phyloP scores from a whole-genome alignment of 2,329 filamentous ascomycete species.

The Aspergillus aculeatinus region DNA sequence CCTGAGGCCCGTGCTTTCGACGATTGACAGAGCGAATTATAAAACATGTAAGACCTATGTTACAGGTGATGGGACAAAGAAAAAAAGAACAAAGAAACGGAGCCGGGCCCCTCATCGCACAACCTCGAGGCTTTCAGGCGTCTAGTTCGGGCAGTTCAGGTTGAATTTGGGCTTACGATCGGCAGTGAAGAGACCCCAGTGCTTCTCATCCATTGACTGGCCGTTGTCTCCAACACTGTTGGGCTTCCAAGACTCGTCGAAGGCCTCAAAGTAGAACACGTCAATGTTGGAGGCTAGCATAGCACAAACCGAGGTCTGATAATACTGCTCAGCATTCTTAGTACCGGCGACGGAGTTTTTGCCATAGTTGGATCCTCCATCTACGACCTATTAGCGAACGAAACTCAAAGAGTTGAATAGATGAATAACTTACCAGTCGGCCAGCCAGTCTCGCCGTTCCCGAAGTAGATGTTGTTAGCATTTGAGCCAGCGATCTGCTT shows the following conservation, averaged over 20 bases:
- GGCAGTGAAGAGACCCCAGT: conserved; percentile 67
- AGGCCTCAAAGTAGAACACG: conserved; percentile 72
- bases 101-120: neutral
- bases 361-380: conserved; percentile 61
- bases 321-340: conserved; percentile 60
- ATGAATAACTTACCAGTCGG: conserved; percentile 49
- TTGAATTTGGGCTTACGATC: conserved; percentile 60
- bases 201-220: conserved; percentile 60
- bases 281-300: conserved; percentile 66
- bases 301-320: conserved; percentile 61
- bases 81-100: neutral
- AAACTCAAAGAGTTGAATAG: conserved; percentile 1
- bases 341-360: conserved; percentile 57
- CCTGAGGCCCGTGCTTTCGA: neutral
- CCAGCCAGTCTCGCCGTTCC: conserved; percentile 70
- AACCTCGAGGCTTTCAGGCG: neutral
- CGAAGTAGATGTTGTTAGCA: conserved; percentile 59
- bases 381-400: conserved; percentile 15
- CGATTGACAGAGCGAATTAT: neutral
- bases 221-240: conserved; percentile 63
- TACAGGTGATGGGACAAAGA: conserved; percentile 6
- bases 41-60: conserved; percentile 13
- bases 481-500: conserved; percentile 57
- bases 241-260: conserved; percentile 72
- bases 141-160: conserved; percentile 45